phyloP scores from a whole-genome alignment of 495 filamentous ascomycete species.

The Penicillium subrubescens region DNA sequence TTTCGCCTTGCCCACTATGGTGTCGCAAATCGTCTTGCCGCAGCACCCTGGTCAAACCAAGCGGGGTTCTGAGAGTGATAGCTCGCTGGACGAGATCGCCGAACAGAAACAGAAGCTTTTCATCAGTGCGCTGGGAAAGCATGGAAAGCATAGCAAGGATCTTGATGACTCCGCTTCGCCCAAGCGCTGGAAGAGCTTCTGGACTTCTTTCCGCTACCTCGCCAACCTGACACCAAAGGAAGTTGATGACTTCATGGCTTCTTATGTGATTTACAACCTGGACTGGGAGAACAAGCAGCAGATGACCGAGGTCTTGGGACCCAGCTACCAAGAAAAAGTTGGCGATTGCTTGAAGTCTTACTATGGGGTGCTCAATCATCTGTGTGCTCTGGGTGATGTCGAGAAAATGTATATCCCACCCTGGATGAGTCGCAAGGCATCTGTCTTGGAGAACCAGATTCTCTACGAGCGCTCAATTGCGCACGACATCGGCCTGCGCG shows the following conservation, averaged over 20 bases:
- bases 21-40: slow-evolving; percentile 25
- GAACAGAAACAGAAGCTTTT: slow-evolving; percentile 41
- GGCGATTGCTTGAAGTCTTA: slow-evolving; percentile 62
- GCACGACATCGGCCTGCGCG: slow-evolving; percentile 50
- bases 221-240: slow-evolving; percentile 58
- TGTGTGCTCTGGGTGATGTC: slow-evolving; percentile 66
- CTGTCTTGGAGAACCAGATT: slow-evolving; percentile 54
- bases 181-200: slow-evolving; percentile 57
- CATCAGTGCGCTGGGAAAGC: slow-evolving; percentile 20
- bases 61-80: slow-evolving; percentile 45
- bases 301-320: slow-evolving; percentile 59
- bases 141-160: slow-evolving; percentile 24
- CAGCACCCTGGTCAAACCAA: slow-evolving; percentile 27
- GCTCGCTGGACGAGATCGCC: slow-evolving; percentile 43
- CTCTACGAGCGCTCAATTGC: slow-evolving; percentile 64
- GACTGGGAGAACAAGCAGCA: slow-evolving; percentile 62
- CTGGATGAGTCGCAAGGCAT: slow-evolving; percentile 59
- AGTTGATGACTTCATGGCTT: slow-evolving; percentile 67
- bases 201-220: slow-evolving; percentile 59
- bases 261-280: slow-evolving; percentile 66
- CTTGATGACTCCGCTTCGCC: slow-evolving; percentile 53
- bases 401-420: slow-evolving; percentile 73
- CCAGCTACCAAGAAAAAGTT: slow-evolving; percentile 59
- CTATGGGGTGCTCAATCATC: slow-evolving; percentile 65
- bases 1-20: slow-evolving; percentile 13